Evolutionary conservation across 345 rosid species (phyloP).

Genomic region (Angophora floribunda): DNA sequence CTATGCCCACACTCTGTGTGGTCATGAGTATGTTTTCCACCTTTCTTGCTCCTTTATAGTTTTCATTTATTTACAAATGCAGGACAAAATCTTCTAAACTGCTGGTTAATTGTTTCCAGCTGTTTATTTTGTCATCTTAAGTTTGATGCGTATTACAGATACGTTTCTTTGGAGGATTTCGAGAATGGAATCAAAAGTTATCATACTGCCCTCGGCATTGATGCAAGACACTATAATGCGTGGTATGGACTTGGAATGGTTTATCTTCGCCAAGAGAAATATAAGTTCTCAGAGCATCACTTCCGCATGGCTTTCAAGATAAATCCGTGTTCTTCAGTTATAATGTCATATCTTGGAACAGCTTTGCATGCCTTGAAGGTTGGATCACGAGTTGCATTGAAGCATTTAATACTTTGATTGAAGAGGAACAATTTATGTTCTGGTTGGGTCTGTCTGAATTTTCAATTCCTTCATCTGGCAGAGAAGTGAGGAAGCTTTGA

Average conservation of each 20-base stretch:
- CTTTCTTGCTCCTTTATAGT: background rate
- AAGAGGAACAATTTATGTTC: background rate
- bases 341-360: slow-evolving; percentile 93
- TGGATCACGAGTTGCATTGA: background rate
- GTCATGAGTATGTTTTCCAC: slow-evolving; percentile 70
- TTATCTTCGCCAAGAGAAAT: slow-evolving; percentile 90
- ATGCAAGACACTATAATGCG: slow-evolving; percentile 88
- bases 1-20: slow-evolving; percentile 91
- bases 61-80: background rate
- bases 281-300: slow-evolving; percentile 94
- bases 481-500: slow-evolving; percentile 85
- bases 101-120: background rate
- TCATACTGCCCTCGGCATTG: slow-evolving; percentile 83
- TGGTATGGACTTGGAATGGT: slow-evolving; percentile 99
- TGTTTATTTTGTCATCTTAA: background rate
- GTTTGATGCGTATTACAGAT: slow-evolving; percentile 27
- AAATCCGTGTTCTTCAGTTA: slow-evolving; percentile 86
- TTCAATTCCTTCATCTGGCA: slow-evolving; percentile 7
- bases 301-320: slow-evolving; percentile 83
- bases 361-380: slow-evolving; percentile 86
- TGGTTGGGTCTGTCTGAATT: slow-evolving; percentile 48
- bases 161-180: slow-evolving; percentile 83
- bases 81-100: background rate
- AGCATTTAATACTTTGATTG: background rate
- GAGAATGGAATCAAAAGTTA: slow-evolving; percentile 93